Percentiles rank a stretch among this genome's conserved stretches.
These are phyloP conservation scores for Hemisphaericaspora lyxosophila DNA, from an alignment of 1,139 yeast genomes.

Conservation along the genomic window DNA sequence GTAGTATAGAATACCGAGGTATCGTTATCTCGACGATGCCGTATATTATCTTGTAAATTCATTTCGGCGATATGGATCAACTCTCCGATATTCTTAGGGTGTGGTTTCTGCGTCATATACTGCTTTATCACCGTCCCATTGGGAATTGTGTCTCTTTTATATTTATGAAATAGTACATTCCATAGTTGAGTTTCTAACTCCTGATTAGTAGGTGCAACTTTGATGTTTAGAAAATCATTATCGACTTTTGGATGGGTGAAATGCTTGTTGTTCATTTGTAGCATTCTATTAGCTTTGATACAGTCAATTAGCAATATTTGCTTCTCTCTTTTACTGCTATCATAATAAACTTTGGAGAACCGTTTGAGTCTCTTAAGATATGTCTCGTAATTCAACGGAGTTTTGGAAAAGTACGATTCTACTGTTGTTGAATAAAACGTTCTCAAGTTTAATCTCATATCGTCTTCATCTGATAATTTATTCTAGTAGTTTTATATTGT, in stretches of 20 bases:
- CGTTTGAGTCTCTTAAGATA: conserved; percentile 19
- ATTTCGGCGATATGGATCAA: conserved; percentile 16
- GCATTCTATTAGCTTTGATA: conserved; percentile 24
- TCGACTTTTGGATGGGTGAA: conserved; percentile 2
- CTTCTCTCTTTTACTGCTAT: conserved; percentile 2
- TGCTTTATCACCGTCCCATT: conserved; percentile 14
- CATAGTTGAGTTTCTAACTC: conserved; percentile 22
- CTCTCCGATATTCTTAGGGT: conserved; percentile 19
- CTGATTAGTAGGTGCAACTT: conserved; percentile 12
- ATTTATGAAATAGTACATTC: conserved; percentile 12
- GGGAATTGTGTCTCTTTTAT: conserved; percentile 10
- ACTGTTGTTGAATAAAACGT: conserved; percentile 3
- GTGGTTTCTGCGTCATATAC: conserved; percentile 25
- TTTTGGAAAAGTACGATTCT: conserved; percentile 16
- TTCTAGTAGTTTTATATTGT: no score
- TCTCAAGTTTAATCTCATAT: background rate
- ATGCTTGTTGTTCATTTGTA: conserved; percentile 16
- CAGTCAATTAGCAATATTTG: conserved; percentile 21
- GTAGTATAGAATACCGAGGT: conserved; percentile 10
- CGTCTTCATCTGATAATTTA: background rate
- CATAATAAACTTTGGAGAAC: conserved; percentile 9
- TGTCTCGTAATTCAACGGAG: conserved; percentile 31
- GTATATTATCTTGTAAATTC: conserved; percentile 12
- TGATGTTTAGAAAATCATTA: conserved; percentile 15
- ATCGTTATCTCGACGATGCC: conserved; percentile 3